These are phyloP conservation scores for Tuber borchii DNA, from an alignment of 495 filamentous ascomycete species.

Conservation along the genomic window DNA sequence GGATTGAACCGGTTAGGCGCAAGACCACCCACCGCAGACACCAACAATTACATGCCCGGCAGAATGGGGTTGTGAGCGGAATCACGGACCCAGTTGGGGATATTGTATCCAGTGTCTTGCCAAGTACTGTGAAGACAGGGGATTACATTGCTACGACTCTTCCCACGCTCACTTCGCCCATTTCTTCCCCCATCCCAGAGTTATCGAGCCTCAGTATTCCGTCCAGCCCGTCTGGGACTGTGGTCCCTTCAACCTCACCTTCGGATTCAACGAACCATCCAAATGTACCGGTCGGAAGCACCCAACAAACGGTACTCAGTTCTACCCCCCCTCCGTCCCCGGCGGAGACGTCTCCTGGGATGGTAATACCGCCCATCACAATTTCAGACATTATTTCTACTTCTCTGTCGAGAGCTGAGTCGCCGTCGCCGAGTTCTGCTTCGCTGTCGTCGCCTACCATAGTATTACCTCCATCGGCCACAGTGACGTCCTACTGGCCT, in stretches of 20 bases:
- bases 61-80: conserved; percentile 9
- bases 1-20: conserved; percentile 22
- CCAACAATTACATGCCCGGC: conserved; percentile 31
- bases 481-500: conserved; percentile 30
- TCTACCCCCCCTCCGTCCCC: conserved; percentile 38
- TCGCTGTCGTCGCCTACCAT: conserved; percentile 4
- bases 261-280: conserved; percentile 19
- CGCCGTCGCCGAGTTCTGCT: conserved; percentile 17
- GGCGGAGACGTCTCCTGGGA: conserved; percentile 31
- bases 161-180: conserved; percentile 6
- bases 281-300: conserved; percentile 26
- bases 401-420: conserved; percentile 9
- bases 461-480: conserved; percentile 15
- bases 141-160: conserved; percentile 13
- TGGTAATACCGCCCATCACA: conserved; percentile 21
- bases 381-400: conserved; percentile 11
- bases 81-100: conserved; percentile 16
- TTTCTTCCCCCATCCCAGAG: not conserved
- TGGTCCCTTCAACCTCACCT: conserved; percentile 21
- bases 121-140: conserved; percentile 5
- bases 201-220: conserved; percentile 8
- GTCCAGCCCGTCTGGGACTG: conserved; percentile 3
- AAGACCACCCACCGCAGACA: conserved; percentile 23
- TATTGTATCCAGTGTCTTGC: conserved; percentile 5
- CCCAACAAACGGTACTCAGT: conserved; percentile 34